phyloP scores from a whole-genome alignment of 345 rosid genomes.

The Salix udensis region DNA sequence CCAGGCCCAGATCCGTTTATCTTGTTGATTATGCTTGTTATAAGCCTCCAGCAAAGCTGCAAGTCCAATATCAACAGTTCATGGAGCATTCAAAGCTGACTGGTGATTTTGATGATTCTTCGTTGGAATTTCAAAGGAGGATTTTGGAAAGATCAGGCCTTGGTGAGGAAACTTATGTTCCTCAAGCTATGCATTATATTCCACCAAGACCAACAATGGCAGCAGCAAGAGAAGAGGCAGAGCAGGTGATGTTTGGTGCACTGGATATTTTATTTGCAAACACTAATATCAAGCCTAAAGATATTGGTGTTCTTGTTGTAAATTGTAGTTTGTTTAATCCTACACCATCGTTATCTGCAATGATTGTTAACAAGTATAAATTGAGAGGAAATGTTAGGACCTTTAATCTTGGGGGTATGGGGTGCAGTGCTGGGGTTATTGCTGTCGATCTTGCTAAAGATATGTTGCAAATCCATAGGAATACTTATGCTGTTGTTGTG shows the following conservation, averaged over 20 bases:
- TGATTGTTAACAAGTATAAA: conserved; percentile 84
- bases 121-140: conserved; percentile 80
- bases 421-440: conserved; percentile 91
- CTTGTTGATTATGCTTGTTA: conserved; percentile 73
- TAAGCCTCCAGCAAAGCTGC: conserved; percentile 57
- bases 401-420: conserved; percentile 85
- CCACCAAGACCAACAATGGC: conserved; percentile 84
- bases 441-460: conserved; percentile 78
- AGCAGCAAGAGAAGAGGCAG: conserved; percentile 84
- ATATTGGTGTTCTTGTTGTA: conserved; percentile 76
- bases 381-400: conserved; percentile 70
- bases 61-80: conserved; percentile 53
- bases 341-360: conserved; percentile 83
- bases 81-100: conserved; percentile 74
- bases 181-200: conserved; percentile 66
- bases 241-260: conserved; percentile 91
- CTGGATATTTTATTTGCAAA: conserved; percentile 65
- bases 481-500: conserved; percentile 77
- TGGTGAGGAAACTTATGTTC: conserved; percentile 87
- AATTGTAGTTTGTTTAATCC: conserved; percentile 93
- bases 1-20: conserved; percentile 74
- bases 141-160: conserved; percentile 79
- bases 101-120: conserved; percentile 72
- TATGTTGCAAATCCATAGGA: conserved; percentile 82
- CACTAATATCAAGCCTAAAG: conserved; percentile 70